Percentiles rank a stretch among this genome's conserved stretches.
Evolutionary conservation across 441 rosid species (phyloP).

Genomic region (Melastoma candidum): DNA sequence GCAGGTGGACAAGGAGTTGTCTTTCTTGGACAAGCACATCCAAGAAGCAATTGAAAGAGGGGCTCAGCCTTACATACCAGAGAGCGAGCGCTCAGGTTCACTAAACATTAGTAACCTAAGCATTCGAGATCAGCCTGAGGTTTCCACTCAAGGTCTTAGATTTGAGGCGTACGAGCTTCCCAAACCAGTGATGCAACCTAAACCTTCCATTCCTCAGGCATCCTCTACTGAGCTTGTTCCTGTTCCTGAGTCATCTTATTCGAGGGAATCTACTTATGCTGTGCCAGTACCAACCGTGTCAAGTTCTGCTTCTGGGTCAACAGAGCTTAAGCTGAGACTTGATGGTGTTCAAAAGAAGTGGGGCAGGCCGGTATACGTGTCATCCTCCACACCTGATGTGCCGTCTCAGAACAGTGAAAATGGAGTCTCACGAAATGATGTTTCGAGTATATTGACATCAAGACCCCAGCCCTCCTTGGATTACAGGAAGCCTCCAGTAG

Average conservation of each 20-base stretch:
- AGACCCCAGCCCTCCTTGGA: constrained; percentile 38
- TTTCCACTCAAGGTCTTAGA: constrained; percentile 62
- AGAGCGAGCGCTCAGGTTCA: constrained; percentile 57
- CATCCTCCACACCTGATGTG: constrained; percentile 35
- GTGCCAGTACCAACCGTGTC: constrained; percentile 33
- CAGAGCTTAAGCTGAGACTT: constrained; percentile 74
- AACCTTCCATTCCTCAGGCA: constrained; percentile 32
- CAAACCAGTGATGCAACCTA: constrained; percentile 41
- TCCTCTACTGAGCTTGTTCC: constrained; percentile 64
- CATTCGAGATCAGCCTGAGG: constrained; percentile 52
- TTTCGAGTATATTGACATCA: constrained; percentile 29
- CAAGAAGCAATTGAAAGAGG: constrained; percentile 71
- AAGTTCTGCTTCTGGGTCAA: constrained; percentile 32
- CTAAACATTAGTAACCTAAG: constrained; percentile 36
- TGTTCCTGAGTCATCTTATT: constrained; percentile 61
- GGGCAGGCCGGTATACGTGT: constrained; percentile 59
- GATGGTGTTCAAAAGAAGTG: constrained; percentile 97
- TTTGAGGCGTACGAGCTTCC: constrained; percentile 97
- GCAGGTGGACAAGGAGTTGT: constrained; percentile 79
- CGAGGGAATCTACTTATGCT: constrained; percentile 44
- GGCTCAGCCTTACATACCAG: constrained; percentile 75
- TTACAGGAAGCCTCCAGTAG: constrained; percentile 51
- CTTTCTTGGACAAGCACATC: constrained; percentile 65
- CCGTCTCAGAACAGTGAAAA: constrained; percentile 43
- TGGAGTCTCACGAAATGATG: constrained; percentile 33